phyloP scores from a whole-genome alignment of 2,329 filamentous ascomycete genomes.

The Blastomyces parvus region DNA sequence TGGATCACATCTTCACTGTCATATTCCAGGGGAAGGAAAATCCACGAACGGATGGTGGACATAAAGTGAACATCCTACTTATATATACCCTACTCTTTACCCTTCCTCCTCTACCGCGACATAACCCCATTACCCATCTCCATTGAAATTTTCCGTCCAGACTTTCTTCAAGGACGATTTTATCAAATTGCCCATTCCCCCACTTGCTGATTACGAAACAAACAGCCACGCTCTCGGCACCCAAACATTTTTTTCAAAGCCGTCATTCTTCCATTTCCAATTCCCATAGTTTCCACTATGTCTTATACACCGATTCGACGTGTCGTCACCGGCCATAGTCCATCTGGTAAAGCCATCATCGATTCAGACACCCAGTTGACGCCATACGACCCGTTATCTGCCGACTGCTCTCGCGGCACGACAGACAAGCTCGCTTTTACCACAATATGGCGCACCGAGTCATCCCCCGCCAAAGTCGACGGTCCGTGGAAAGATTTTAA shows the following conservation, averaged over 20 bases:
- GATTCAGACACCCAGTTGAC: constrained; percentile 20
- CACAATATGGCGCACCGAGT: constrained; percentile 20
- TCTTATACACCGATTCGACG: constrained; percentile 16
- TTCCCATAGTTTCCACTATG: constrained; percentile 9
- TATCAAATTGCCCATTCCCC: neutral
- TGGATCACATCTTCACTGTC: neutral
- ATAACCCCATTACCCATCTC: neutral
- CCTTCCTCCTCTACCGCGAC: neutral
- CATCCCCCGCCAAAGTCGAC: constrained; percentile 18
- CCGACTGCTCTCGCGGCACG: constrained; percentile 11
- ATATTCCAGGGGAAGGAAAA: neutral
- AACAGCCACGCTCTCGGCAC: neutral
- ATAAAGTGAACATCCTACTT: neutral
- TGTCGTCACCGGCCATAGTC: constrained; percentile 22
- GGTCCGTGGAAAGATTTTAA: constrained; percentile 18
- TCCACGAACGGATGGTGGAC: neutral
- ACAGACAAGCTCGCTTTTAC: constrained; percentile 19
- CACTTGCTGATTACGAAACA: neutral
- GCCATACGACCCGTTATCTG: constrained; percentile 18
- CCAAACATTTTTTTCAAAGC: neutral
- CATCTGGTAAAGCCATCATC: constrained; percentile 22
- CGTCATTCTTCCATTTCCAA: neutral
- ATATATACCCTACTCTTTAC: neutral
- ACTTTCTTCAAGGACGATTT: too few species aligned
- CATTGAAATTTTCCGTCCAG: neutral